A percentile compares a stretch with the other conserved stretches of the same genome.
Conservation (phyloP, 23 red algal genomes). For the Gracilaria vermiculophylla region DNA sequence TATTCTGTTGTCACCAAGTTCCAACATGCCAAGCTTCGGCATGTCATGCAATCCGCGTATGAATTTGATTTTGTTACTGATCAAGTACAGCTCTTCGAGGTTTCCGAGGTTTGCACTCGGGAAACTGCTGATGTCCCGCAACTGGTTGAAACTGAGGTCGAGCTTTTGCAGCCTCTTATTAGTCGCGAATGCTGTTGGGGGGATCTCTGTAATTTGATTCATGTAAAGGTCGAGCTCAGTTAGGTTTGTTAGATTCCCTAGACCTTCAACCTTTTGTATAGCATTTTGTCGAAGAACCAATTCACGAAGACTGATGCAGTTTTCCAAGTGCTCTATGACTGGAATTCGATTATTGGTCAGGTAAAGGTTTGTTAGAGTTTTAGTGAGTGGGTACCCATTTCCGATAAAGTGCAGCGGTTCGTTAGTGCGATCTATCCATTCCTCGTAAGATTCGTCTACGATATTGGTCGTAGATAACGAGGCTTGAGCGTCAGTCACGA, state of each 20-base stretch:
- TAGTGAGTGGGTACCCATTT: constrained; percentile 54
- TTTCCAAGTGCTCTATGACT: constrained; percentile 58
- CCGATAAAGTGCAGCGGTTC: constrained; percentile 39
- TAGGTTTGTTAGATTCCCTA: constrained; percentile 55
- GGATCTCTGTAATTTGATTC: constrained; percentile 73
- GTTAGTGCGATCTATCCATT: constrained; percentile 69
- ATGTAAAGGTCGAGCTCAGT: constrained; percentile 92
- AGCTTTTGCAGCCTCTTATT: constrained; percentile 72
- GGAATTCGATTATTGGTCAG: constrained; percentile 85
- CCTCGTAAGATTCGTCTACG: neutral
- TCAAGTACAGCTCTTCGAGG: constrained; percentile 92
- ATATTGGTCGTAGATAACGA: neutral
- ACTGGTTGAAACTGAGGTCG: constrained; percentile 93
- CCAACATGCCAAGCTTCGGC: constrained; percentile 74
- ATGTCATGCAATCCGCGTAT: constrained; percentile 64
- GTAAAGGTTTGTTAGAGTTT: constrained; percentile 58
- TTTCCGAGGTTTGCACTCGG: constrained; percentile 49
- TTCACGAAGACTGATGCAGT: constrained; percentile 50
- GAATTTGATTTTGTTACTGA: constrained; percentile 81
- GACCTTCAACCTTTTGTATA: constrained; percentile 60
- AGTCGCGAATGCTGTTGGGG: constrained; percentile 24
- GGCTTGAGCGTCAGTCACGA: neutral
- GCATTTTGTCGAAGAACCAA: constrained; percentile 95
- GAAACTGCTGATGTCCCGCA: constrained; percentile 53
- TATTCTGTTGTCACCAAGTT: constrained; percentile 95